Evolutionary conservation across 1,284 basidiomycete genomes (phyloP).

Genomic region (Cryptococcus sp.): DNA sequence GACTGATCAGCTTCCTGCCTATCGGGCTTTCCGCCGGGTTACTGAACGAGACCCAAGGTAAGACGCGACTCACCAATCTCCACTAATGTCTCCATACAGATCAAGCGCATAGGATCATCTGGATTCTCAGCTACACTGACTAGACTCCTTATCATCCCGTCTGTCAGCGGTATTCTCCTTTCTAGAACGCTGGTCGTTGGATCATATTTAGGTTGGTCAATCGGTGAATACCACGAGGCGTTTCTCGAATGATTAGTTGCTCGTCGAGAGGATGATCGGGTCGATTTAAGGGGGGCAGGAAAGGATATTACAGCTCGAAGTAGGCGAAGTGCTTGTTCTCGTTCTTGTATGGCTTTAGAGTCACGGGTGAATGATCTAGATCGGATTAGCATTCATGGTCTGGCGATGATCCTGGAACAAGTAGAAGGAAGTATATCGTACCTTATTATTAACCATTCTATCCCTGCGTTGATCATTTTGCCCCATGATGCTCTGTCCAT

Average conservation of each 20-base stretch:
- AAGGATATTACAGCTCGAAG: conserved; percentile 70
- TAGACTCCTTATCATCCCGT: conserved; percentile 76
- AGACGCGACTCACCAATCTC: conserved; percentile 68
- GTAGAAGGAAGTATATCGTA: conserved; percentile 42
- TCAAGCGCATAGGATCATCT: conserved; percentile 80
- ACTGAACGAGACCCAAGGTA: not conserved
- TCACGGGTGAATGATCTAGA: conserved; percentile 76
- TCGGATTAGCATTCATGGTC: not conserved
- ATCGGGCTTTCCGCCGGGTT: not conserved
- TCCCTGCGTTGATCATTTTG: conserved; percentile 44
- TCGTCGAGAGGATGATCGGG: not conserved
- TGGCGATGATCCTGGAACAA: not conserved
- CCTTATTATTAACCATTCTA: conserved; percentile 89
- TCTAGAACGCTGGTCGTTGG: conserved; percentile 9
- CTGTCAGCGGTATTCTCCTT: conserved; percentile 41
- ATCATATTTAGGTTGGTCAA: not conserved
- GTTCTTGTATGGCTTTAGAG: conserved; percentile 71
- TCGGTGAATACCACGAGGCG: not conserved
- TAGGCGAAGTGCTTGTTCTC: conserved; percentile 90
- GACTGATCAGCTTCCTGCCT: not conserved
- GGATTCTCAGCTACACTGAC: conserved; percentile 88
- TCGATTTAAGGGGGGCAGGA: conserved; percentile 14
- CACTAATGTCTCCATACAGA: conserved; percentile 82
- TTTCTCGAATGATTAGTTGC: not conserved
- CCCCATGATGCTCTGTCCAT: conserved; percentile 58